phyloP scores from a whole-genome alignment of 2,329 filamentous ascomycete genomes.

The Septoria petroselini region DNA sequence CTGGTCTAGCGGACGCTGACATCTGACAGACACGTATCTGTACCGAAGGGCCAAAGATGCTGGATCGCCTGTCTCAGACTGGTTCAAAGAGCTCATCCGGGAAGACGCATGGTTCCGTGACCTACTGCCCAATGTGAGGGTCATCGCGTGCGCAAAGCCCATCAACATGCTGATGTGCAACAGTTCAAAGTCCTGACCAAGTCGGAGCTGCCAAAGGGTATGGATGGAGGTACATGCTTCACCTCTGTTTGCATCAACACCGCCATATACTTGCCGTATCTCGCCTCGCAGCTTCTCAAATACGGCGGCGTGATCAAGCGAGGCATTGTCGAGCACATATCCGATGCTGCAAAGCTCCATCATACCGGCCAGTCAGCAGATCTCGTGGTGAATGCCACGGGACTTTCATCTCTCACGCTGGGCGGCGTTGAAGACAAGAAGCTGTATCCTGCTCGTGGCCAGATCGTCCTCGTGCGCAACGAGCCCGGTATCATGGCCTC shows the following conservation, averaged over 20 bases:
- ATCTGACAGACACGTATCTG: conserved; percentile 46
- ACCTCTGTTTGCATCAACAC: conserved; percentile 90
- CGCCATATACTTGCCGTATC: conserved; percentile 80
- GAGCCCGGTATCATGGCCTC: conserved; percentile 67
- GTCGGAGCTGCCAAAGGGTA: conserved; percentile 55
- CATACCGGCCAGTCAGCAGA: conserved; percentile 58
- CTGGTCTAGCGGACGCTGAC: neutral
- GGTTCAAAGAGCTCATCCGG: conserved; percentile 63
- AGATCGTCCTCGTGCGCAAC: conserved; percentile 81
- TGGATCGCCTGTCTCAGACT: conserved; percentile 51
- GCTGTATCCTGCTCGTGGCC: conserved; percentile 74
- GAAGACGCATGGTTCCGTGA: conserved; percentile 71
- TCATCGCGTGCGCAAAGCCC: neutral
- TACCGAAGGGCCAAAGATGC: conserved; percentile 64
- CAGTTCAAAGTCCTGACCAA: conserved; percentile 37
- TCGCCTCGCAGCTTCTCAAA: conserved; percentile 73
- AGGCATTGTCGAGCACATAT: conserved; percentile 59
- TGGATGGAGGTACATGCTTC: conserved; percentile 71
- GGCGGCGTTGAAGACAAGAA: conserved; percentile 75
- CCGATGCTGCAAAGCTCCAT: conserved; percentile 63
- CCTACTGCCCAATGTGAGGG: conserved; percentile 63
- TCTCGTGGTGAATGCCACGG: conserved; percentile 80
- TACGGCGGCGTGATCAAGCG: conserved; percentile 60
- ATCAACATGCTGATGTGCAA: conserved; percentile 7
- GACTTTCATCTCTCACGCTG: conserved; percentile 69